These are phyloP conservation scores for Sarcodon aspratus DNA, from an alignment of 768 basidiomycete genomes.

Conservation along the genomic window DNA sequence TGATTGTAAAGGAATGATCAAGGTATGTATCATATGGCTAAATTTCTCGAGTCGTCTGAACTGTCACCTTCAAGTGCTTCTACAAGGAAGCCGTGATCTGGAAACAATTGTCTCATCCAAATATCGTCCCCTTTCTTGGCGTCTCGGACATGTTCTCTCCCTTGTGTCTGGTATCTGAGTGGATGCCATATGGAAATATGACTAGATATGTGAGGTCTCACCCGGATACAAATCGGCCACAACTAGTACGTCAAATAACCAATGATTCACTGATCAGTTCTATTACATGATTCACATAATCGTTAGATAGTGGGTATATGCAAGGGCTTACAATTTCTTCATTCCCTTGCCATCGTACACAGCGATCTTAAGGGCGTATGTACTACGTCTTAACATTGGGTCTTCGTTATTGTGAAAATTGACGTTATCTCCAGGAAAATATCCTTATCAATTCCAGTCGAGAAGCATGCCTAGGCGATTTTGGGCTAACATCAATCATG, in stretches of 20 bases:
- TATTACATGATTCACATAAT: background rate
- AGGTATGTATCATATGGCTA: background rate
- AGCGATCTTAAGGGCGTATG: slow-evolving; percentile 12
- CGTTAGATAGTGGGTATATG: slow-evolving; percentile 9
- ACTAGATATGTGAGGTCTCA: slow-evolving; percentile 4
- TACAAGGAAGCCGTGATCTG: slow-evolving; percentile 7
- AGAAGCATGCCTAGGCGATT: slow-evolving; percentile 11
- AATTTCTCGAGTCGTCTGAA: background rate
- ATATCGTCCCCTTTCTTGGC: slow-evolving; percentile 8
- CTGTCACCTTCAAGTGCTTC: slow-evolving; percentile 1
- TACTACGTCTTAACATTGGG: background rate
- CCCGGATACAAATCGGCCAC: slow-evolving; percentile 4
- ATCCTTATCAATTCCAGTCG: background rate
- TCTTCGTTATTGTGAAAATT: background rate
- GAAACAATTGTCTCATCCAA: slow-evolving; percentile 8
- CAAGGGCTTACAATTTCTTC: slow-evolving; percentile 10
- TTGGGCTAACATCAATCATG: slow-evolving; percentile 11
- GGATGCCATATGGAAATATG: slow-evolving; percentile 6
- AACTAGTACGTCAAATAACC: slow-evolving; percentile 2
- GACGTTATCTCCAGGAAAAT: background rate
- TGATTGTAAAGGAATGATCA: background rate
- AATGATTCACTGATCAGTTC: no score
- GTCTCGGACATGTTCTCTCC: slow-evolving; percentile 1
- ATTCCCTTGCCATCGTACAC: slow-evolving; percentile 8
- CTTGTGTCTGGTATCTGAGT: slow-evolving; percentile 8